phyloP scores from a whole-genome alignment of 1,284 basidiomycete species.

The Volvariella surrecta region DNA sequence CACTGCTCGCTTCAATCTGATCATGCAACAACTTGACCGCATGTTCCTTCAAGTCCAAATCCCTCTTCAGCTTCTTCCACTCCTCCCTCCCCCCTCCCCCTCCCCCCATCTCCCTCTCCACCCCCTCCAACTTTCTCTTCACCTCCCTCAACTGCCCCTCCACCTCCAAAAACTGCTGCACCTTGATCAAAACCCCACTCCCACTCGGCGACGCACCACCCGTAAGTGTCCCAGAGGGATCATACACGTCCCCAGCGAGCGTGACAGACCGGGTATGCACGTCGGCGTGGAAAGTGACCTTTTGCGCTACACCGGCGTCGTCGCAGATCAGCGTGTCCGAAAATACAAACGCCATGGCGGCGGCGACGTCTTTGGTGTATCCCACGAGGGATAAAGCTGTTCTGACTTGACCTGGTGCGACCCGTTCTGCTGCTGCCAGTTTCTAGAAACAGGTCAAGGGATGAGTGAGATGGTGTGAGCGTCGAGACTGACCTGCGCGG shows the following conservation, averaged over 20 bases:
- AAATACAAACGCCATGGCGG: slow-evolving; percentile 93
- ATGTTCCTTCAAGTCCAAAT: slow-evolving; percentile 87
- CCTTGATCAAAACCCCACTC: slow-evolving; percentile 74
- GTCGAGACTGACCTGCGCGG: slow-evolving; percentile 39
- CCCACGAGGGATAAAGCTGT: slow-evolving; percentile 85
- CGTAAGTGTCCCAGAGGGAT: slow-evolving; percentile 90
- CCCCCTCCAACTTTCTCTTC: slow-evolving; percentile 37
- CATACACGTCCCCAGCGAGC: slow-evolving; percentile 92
- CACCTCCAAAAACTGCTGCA: slow-evolving; percentile 74
- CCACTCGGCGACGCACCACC: slow-evolving; percentile 83
- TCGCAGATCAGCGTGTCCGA: slow-evolving; percentile 90
- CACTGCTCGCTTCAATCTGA: slow-evolving; percentile 86
- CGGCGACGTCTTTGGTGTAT: slow-evolving; percentile 78
- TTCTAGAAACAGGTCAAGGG: slow-evolving; percentile 38
- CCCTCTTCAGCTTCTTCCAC: slow-evolving; percentile 62
- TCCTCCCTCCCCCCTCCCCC: slow-evolving; percentile 35
- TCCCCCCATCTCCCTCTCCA: slow-evolving; percentile 38
- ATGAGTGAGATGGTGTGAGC: slow-evolving; percentile 2
- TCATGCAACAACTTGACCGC: slow-evolving; percentile 79
- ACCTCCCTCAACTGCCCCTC: slow-evolving; percentile 47
- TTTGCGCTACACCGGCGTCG: slow-evolving; percentile 83
- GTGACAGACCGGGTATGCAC: slow-evolving; percentile 84
- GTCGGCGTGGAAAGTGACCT: slow-evolving; percentile 75
- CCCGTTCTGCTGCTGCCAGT: slow-evolving; percentile 64
- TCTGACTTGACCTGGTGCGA: slow-evolving; percentile 82